Evolutionary conservation across 495 filamentous ascomycete genomes (phyloP).

Genomic region (Penicillium diatomitis): DNA sequence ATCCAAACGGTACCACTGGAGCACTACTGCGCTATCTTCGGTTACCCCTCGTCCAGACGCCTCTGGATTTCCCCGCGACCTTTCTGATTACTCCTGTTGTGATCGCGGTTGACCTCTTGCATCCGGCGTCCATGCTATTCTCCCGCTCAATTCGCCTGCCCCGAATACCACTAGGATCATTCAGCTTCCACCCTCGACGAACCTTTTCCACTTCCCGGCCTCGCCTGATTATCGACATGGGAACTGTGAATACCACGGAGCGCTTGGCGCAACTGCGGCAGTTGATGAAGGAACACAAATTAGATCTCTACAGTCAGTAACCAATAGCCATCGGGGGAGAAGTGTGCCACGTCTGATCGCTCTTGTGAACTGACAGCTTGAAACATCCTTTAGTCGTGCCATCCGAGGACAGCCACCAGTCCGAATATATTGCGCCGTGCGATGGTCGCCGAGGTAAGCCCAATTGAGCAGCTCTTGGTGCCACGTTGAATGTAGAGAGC

Average conservation of each 20-base stretch:
- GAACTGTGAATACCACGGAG: slow-evolving; percentile 68
- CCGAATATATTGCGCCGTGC: slow-evolving; percentile 93
- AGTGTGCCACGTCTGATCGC: too few species aligned
- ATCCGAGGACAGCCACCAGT: slow-evolving; percentile 95
- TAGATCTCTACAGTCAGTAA: slow-evolving; percentile 90
- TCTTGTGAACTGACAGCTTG: too few species aligned
- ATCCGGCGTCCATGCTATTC: slow-evolving; percentile 32
- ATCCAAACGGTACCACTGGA: not conserved
- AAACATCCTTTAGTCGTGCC: slow-evolving; percentile 61
- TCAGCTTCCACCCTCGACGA: slow-evolving; percentile 21
- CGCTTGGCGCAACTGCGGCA: slow-evolving; percentile 69
- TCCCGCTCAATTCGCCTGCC: slow-evolving; percentile 27
- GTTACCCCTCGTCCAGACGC: not conserved
- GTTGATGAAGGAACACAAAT: slow-evolving; percentile 77
- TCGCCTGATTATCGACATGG: slow-evolving; percentile 56
- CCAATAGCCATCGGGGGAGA: not conserved
- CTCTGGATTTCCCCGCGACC: not conserved
- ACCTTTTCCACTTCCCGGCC: slow-evolving; percentile 30
- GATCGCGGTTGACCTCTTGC: not conserved
- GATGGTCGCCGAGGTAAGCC: slow-evolving; percentile 75
- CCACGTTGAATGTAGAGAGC: too few species aligned
- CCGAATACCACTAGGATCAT: slow-evolving; percentile 27
- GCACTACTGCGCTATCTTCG: slow-evolving; percentile 2
- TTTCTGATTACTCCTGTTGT: not conserved
- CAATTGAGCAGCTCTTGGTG: not conserved